Conservation (phyloP, 345 rosid genomes). For the Moricandia arvensis region DNA sequence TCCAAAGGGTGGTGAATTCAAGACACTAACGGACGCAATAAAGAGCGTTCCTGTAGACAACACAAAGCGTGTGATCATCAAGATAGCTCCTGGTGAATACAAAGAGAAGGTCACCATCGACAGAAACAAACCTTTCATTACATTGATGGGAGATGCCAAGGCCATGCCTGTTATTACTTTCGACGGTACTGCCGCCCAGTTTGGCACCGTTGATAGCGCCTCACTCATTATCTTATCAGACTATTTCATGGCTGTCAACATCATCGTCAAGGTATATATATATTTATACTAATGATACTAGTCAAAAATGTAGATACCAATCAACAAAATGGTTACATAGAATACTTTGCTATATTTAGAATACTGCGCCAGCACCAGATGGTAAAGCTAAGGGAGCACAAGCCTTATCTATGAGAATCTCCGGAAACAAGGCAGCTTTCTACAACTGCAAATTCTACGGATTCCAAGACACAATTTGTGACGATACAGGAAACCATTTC, state of each 20-base stretch:
- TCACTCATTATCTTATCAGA: constrained; percentile 30
- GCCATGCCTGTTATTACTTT: constrained; percentile 45
- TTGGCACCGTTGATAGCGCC: constrained; percentile 45
- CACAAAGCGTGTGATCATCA: constrained; percentile 49
- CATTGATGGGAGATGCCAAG: constrained; percentile 46
- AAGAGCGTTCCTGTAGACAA: constrained; percentile 47
- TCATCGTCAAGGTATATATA: constrained; percentile 23
- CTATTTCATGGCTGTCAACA: constrained; percentile 41
- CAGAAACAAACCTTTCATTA: constrained; percentile 46
- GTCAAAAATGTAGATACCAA: neutral
- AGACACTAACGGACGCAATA: constrained; percentile 49
- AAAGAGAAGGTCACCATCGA: constrained; percentile 53
- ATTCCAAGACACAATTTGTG: constrained; percentile 72
- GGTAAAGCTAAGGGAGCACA: constrained; percentile 46
- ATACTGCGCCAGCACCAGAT: constrained; percentile 56
- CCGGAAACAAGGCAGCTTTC: constrained; percentile 56
- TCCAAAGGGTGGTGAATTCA: constrained; percentile 46
- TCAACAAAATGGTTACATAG: neutral
- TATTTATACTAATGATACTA: neutral
- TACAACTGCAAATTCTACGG: constrained; percentile 61
- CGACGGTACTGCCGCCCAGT: constrained; percentile 47
- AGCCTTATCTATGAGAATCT: constrained; percentile 56
- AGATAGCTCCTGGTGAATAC: constrained; percentile 52
- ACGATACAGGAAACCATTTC: constrained; percentile 70
- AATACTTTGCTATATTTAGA: constrained; percentile 31